Evolutionary conservation across 1,139 yeast species (phyloP).

Genomic region (Kodamaea derodonti): DNA sequence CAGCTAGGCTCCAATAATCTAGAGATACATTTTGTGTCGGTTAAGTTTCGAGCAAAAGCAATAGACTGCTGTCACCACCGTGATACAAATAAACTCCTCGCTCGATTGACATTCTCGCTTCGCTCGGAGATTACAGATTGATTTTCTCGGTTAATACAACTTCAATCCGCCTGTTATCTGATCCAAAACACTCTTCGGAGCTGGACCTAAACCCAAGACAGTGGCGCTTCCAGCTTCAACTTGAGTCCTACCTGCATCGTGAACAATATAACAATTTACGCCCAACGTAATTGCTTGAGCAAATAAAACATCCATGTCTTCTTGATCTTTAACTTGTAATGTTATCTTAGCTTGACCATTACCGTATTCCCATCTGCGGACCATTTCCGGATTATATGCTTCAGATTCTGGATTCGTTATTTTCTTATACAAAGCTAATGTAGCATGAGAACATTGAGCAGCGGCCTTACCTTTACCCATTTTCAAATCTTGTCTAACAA

Average conservation of each 20-base stretch:
- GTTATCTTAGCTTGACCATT: constrained; percentile 96
- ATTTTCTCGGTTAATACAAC: constrained; percentile 69
- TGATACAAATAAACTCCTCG: no score
- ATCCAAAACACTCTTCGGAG: constrained; percentile 81
- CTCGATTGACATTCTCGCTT: no score
- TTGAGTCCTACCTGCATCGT: constrained; percentile 97
- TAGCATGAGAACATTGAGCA: constrained; percentile 98
- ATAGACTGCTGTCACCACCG: no score
- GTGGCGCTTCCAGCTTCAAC: constrained; percentile 94
- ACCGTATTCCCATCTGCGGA: constrained; percentile 70
- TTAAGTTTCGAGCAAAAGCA: no score
- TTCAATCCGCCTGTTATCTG: constrained; percentile 76
- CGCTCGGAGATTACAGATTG: no score
- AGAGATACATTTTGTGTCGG: no score
- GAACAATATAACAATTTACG: constrained; percentile 74
- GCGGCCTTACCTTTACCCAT: constrained; percentile 97
- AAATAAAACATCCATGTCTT: constrained; percentile 70
- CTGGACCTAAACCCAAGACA: constrained; percentile 94
- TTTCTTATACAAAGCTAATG: constrained; percentile 78
- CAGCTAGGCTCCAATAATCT: no score
- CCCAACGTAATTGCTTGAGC: constrained; percentile 81
- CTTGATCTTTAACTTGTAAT: constrained; percentile 70
- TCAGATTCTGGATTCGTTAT: constrained; percentile 52
- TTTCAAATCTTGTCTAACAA: constrained; percentile 81
- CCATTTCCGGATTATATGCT: constrained; percentile 58